Conservation (phyloP, 1,284 basidiomycete species). For the Ganoderma lucidum region DNA sequence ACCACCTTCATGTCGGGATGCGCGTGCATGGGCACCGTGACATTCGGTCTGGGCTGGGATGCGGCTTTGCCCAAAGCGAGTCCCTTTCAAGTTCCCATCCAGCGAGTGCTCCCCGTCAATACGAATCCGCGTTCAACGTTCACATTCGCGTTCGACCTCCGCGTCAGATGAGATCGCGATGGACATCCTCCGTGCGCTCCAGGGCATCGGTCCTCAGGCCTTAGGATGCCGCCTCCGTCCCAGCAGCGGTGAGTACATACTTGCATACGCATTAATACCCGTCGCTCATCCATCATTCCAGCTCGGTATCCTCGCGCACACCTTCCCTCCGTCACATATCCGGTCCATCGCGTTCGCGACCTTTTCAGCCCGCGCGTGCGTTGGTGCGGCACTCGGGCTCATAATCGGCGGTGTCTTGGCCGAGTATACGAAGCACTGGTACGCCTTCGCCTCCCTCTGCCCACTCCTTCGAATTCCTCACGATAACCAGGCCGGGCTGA, state of each 20-base stretch:
- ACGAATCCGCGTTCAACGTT: not conserved
- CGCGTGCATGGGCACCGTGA: constrained; percentile 44
- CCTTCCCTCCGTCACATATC: constrained; percentile 72
- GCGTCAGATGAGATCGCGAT: constrained; percentile 59
- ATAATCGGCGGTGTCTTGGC: constrained; percentile 77
- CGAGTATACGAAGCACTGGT: constrained; percentile 67
- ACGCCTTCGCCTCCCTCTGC: too few species aligned
- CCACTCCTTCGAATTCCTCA: not conserved
- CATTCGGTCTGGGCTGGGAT: constrained; percentile 51
- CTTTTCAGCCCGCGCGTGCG: constrained; percentile 81
- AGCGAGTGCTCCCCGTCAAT: not conserved
- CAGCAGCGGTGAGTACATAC: constrained; percentile 65
- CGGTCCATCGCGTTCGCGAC: constrained; percentile 80
- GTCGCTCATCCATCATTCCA: constrained; percentile 35
- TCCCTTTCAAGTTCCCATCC: constrained; percentile 12
- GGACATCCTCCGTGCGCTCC: constrained; percentile 72
- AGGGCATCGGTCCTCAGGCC: constrained; percentile 64
- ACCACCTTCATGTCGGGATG: constrained; percentile 60
- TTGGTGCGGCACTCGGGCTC: constrained; percentile 77
- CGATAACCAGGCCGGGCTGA: not conserved
- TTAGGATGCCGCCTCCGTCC: constrained; percentile 64
- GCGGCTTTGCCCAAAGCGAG: constrained; percentile 54
- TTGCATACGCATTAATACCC: not conserved
- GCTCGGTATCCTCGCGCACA: constrained; percentile 64
- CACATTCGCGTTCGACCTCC: too few species aligned